Percentiles rank a stretch among this genome's conserved stretches.
These are phyloP conservation scores for Picochlorum sp. DNA, from an alignment of 139 green algal genomes.

Conservation along the genomic window DNA sequence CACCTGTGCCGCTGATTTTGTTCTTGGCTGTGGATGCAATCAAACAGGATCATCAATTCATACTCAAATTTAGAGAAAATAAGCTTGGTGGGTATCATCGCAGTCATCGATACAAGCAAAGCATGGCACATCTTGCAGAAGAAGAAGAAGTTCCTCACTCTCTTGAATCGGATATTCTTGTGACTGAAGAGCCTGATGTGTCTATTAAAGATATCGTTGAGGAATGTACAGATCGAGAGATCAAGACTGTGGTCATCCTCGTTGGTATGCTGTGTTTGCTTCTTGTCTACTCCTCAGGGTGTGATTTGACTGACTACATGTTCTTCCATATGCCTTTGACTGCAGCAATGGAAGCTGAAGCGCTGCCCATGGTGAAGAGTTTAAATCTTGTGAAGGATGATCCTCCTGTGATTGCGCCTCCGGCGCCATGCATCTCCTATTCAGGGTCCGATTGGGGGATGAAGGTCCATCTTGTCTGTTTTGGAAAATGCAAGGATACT, in stretches of 20 bases:
- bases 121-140: no score
- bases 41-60: no score
- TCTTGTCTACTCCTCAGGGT: background rate
- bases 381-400: conserved; percentile 52
- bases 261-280: background rate
- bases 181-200: background rate
- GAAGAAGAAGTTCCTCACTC: background rate
- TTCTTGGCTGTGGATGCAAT: no score
- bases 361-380: conserved; percentile 60
- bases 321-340: background rate
- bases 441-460: conserved; percentile 43
- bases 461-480: conserved; percentile 65
- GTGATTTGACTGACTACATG: background rate
- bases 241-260: conserved; percentile 1
- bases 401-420: conserved; percentile 39
- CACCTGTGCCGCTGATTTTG: no score
- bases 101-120: no score
- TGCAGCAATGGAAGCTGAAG: conserved; percentile 87
- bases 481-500: conserved; percentile 54
- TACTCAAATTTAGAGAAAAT: no score
- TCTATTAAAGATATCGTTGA: background rate
- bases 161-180: background rate
- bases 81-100: no score
- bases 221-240: background rate
- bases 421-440: conserved; percentile 57